Base-by-base conservation (phyloP, 108 stramenopile species). In the Pseudonitzschia delicatissima region DNA sequence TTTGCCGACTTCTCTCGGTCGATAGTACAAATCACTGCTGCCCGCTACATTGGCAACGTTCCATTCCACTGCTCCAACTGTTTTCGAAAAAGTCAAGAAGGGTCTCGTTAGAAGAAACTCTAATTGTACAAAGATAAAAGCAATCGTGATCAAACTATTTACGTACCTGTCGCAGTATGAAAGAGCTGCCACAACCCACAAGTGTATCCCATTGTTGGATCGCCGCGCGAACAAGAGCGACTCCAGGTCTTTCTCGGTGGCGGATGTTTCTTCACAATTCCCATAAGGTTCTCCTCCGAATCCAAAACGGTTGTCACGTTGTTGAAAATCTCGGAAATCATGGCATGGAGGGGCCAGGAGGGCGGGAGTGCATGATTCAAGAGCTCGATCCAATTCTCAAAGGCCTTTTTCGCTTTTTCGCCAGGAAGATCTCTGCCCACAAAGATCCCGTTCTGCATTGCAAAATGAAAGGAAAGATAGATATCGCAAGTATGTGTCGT, bases 181-280 rank as follows among this genome's bases (percentile, higher is more conserved):
- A 94, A 91, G 18, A 94, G 61, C 29, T 88, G 68, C 93, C 93
- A 94, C 9, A 94, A 45, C 28, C 93, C 93, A 69, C 93, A 94
- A 0, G 93, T 92, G 57, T 92, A 92, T 23, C 90, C 90, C 26
- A 64, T 66, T 20, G 64, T 63, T 18, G 60, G 12, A 21, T 66
- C 58, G 4, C 71, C 75, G 0, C 71, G 69, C 20, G 75, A 66
- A 77, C 85, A 86, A 39, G 59, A 34, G 15, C 37, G 39, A 25
- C 66, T 81, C 85, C 82, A 86, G 29, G 26, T 18, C 42, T 71
- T 64, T 29, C 37, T 48, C 15, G 37, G 39, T 28, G 72, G 57
- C 28, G 71, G 68, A 26, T 71, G 53, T 39, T 65, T 39, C 45
- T 74, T 58, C n/a, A 83, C 59, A 36, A 88, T 57, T 29, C 55